phyloP scores from a whole-genome alignment of 345 rosid species.

The Bretschneidera sinensis region DNA sequence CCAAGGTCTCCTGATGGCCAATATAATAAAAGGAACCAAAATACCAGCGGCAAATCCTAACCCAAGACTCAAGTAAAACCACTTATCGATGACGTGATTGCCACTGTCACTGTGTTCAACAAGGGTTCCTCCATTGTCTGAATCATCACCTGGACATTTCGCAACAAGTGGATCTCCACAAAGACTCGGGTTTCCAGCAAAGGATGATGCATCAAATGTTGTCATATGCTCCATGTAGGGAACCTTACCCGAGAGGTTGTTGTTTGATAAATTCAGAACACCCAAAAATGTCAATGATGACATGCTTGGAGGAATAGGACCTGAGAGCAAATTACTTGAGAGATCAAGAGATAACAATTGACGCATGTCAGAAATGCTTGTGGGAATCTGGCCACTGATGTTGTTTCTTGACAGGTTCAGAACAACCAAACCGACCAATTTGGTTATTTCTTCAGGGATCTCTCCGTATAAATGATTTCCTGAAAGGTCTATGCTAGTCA shows the following conservation, averaged over 20 bases:
- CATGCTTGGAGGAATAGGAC: constrained; percentile 37
- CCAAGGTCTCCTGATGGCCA: constrained; percentile 23
- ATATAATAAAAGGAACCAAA: constrained; percentile 19
- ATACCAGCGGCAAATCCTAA: constrained; percentile 43
- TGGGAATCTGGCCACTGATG: constrained; percentile 27
- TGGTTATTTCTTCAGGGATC: constrained; percentile 31
- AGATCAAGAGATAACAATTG: constrained; percentile 47
- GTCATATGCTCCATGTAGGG: constrained; percentile 32
- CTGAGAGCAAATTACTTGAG: constrained; percentile 36
- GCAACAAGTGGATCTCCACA: constrained; percentile 39
- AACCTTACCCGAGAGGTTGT: constrained; percentile 31
- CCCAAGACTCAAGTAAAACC: constrained; percentile 46
- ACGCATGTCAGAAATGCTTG: constrained; percentile 27
- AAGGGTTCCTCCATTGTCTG: constrained; percentile 6
- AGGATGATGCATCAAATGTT: constrained; percentile 31
- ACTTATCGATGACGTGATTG: constrained; percentile 23
- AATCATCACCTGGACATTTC: constrained; percentile 19
- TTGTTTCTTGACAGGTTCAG: constrained; percentile 39
- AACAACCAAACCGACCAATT: constrained; percentile 25
- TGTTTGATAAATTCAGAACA: constrained; percentile 32
- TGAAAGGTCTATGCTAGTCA: constrained; percentile 40
- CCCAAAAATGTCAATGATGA: constrained; percentile 30
- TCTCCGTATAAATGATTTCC: constrained; percentile 34
- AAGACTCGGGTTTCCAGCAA: constrained; percentile 31
- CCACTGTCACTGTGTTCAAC: constrained; percentile 1